Base-by-base conservation (phyloP, 805 yeast species). In the Starmerella asiatica region DNA sequence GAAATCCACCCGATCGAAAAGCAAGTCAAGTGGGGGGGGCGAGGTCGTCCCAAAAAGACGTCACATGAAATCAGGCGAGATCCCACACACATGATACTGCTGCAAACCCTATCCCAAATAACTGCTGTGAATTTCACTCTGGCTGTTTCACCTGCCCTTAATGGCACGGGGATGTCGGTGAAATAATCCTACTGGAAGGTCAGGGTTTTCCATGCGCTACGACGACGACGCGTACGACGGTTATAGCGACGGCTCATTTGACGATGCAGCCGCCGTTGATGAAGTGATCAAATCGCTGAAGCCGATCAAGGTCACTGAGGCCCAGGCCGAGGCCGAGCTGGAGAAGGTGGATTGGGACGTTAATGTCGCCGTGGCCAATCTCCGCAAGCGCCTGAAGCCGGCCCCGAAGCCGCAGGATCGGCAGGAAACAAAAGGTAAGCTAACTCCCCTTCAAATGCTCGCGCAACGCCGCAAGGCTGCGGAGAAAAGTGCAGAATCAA, bases 301-400 rank as follows among this genome's bases (percentile, higher is more conserved):
- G 37, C 40, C 52, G 26, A 33, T 28, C 15, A 19, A 32, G 19
- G 42, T 47, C 17, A 31, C 32, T 17, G 47, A 37, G 16, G 45
- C 40, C 23, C 46, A 50, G 34, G 54, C 51, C 15, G 43, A 37
- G 36, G 48, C 43, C 23, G 52, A 47, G 26, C 47, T 52, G 21
- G 53, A 52, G 20, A 40, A 39, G 34, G 38, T 30, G 21, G 57
- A 52, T 39, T 48, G 46, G 37, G 57, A 53, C 36, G 42, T 48
- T 17, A 55, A 52, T 21, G 47, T 41, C 5, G 53, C 58, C 14
- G 45, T 54, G 14, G 51, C 46, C 21, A 42, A 36, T 21, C 27
- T 44, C 15, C 45, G 54, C 34, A 37, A 39, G 17, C 27, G 32
- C n/a, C 21, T 33, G 21, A 39, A 37, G 36, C 43, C 18, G 27